Evolutionary conservation across 1,284 basidiomycete species (phyloP).

Genomic region (Melampsora occidentalis): DNA sequence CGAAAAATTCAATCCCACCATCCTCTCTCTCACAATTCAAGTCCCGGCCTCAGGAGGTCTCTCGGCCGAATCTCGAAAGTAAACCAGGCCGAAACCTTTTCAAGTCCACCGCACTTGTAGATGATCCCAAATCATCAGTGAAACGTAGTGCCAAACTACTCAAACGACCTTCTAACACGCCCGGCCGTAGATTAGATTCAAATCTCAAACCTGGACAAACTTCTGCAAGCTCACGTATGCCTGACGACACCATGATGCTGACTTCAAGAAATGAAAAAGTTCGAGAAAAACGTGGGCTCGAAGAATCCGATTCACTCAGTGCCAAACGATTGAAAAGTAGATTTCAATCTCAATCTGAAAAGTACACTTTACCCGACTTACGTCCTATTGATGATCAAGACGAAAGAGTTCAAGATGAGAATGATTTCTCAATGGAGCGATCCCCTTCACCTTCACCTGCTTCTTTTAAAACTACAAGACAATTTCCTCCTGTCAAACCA

Average conservation of each 20-base stretch:
- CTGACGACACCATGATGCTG: not conserved
- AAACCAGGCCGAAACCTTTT: not conserved
- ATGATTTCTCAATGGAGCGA: conserved; percentile 15
- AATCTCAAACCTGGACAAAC: not conserved
- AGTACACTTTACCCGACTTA: conserved; percentile 14
- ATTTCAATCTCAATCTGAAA: not conserved
- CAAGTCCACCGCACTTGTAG: not conserved
- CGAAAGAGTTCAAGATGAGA: conserved; percentile 4
- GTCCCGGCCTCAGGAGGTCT: not conserved
- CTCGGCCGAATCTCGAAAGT: not conserved
- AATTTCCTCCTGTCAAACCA: not conserved
- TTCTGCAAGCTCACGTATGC: not conserved
- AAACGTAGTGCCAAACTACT: conserved; percentile 13
- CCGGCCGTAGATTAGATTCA: conserved; percentile 25
- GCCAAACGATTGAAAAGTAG: not conserved
- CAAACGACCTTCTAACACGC: conserved; percentile 30
- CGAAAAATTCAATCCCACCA: not conserved
- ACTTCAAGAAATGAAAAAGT: not conserved
- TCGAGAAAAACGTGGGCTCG: conserved; percentile 1
- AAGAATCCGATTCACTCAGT: conserved; percentile 4
- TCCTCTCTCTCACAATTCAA: not conserved
- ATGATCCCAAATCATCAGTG: not conserved
- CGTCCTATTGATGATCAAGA: not conserved
- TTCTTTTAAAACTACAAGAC: conserved; percentile 1
- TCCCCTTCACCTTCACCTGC: conserved; percentile 41